Percentiles rank a stretch among this genome's conserved stretches.
Conservation (phyloP, 805 yeast species). For the Nakazawaea wickerhamii region DNA sequence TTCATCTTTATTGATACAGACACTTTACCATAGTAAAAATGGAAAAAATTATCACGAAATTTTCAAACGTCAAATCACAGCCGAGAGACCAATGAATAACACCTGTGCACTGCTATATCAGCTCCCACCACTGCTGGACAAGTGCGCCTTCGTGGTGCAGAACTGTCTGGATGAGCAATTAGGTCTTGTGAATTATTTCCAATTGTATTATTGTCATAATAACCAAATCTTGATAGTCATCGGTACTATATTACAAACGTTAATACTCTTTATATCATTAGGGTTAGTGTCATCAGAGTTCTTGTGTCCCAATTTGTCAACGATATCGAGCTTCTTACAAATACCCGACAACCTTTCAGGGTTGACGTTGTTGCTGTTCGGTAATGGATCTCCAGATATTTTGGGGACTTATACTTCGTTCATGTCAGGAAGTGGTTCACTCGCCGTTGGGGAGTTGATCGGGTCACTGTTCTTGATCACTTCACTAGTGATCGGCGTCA, state of each 20-base stretch:
- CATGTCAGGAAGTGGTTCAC: conserved; percentile 55
- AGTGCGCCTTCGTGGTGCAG: conserved; percentile 23
- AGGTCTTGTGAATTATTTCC: conserved; percentile 25
- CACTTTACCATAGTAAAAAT: not conserved
- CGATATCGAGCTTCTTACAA: conserved; percentile 56
- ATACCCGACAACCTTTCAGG: conserved; percentile 85
- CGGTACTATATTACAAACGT: conserved; percentile 15
- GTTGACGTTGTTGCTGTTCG: conserved; percentile 81
- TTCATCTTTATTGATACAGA: not conserved
- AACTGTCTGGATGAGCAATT: conserved; percentile 23
- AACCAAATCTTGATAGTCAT: conserved; percentile 20
- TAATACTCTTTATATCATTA: conserved; percentile 53
- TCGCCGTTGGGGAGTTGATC: conserved; percentile 86
- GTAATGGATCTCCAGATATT: conserved; percentile 91
- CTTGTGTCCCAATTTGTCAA: conserved; percentile 74
- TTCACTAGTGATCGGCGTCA: conserved; percentile 73
- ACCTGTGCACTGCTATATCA: conserved; percentile 20
- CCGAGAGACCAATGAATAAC: not conserved
- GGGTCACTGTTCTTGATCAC: conserved; percentile 86
- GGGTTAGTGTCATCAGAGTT: conserved; percentile 83
- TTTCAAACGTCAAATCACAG: too few species aligned
- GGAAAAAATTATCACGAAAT: too few species aligned
- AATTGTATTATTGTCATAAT: conserved; percentile 25
- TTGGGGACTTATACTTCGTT: conserved; percentile 81
- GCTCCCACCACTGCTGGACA: conserved; percentile 19